Evolutionary conservation across 306 rosid genomes (phyloP).

Genomic region (Dicorynia guianensis): DNA sequence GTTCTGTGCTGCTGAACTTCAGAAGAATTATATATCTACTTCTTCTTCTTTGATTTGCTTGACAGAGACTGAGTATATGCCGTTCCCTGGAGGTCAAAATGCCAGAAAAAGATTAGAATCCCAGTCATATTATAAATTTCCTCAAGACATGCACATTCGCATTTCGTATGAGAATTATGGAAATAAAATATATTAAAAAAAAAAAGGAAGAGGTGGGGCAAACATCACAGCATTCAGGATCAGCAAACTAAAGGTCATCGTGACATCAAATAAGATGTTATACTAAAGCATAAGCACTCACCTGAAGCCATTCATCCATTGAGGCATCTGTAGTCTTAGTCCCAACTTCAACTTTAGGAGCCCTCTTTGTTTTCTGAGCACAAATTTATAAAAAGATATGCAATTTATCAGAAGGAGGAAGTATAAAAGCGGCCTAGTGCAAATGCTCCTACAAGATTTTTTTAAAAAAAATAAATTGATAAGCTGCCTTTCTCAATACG

Average conservation of each 20-base stretch:
- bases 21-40: slow-evolving; percentile 53
- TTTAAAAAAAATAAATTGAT: slow-evolving; percentile 3
- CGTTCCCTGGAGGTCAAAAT: slow-evolving; percentile 76
- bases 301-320: slow-evolving; percentile 97
- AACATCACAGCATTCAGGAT: background rate
- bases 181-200: too few species aligned
- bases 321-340: slow-evolving; percentile 77
- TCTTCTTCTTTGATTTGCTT: slow-evolving; percentile 86
- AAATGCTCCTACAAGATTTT: background rate
- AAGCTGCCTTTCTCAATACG: background rate
- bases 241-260: background rate
- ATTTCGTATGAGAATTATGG: too few species aligned
- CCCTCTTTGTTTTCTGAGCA: slow-evolving; percentile 83
- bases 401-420: slow-evolving; percentile 19
- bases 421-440: slow-evolving; percentile 27
- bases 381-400: slow-evolving; percentile 32
- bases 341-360: slow-evolving; percentile 94
- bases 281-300: slow-evolving; percentile 40
- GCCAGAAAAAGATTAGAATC: slow-evolving; percentile 33
- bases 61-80: slow-evolving; percentile 66
- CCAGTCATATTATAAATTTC: background rate
- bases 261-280: slow-evolving; percentile 11
- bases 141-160: background rate
- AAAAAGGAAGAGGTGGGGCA: background rate
- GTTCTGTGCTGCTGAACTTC: slow-evolving; percentile 56